Evolutionary conservation across 192 early-diverging fungal genomes (phyloP), one percentile per base, ranked within the genome.

Genomic region (Entomortierella beljakovae): DNA sequence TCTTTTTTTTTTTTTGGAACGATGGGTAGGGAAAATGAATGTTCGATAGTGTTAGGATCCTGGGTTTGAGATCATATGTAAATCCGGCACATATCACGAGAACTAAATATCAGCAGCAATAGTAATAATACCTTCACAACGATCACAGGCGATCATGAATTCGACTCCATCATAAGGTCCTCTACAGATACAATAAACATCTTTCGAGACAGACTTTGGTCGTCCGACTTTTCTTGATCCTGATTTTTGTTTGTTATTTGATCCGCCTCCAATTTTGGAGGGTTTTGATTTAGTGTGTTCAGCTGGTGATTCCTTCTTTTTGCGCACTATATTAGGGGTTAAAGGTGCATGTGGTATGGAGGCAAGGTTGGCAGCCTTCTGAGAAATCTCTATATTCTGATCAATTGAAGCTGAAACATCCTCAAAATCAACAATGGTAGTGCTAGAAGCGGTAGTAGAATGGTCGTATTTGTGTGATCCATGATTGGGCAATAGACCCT

Each of bases 81-180:
- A n/a, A n/a, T n/a, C n/a, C n/a, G n/a, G n/a, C n/a, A n/a, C n/a
- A n/a, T n/a, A n/a, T n/a, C n/a, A n/a, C n/a, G n/a, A n/a, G n/a
- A n/a, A n/a, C n/a, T n/a, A n/a, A n/a, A n/a, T 37, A 20, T 28
- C 11, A 32, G 28, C 18, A 22, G 28, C 35, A 23, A 50, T 6
- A 69, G 23, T 38, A 34, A 40, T 33, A 18, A 58, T 77, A 86
- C 87, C 85, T 80, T 86, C 74, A 50, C 87, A 88, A 34, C 64
- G 54, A 51, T 88, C 87, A 49, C 87, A 88, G 31, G 81, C 87
- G 40, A 88, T 80, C 87, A 88, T 88, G 61, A 88, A 85, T 48
- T 86, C 85, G 23, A 82, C 81, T 28, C 87, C 87, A 51, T 88
- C 81, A 31, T 88, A 86, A 5, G 81, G 80, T 42, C 64, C 73